These are phyloP conservation scores for Penicillium waksmanii DNA, from an alignment of 495 filamentous ascomycete species.

Conservation along the genomic window DNA sequence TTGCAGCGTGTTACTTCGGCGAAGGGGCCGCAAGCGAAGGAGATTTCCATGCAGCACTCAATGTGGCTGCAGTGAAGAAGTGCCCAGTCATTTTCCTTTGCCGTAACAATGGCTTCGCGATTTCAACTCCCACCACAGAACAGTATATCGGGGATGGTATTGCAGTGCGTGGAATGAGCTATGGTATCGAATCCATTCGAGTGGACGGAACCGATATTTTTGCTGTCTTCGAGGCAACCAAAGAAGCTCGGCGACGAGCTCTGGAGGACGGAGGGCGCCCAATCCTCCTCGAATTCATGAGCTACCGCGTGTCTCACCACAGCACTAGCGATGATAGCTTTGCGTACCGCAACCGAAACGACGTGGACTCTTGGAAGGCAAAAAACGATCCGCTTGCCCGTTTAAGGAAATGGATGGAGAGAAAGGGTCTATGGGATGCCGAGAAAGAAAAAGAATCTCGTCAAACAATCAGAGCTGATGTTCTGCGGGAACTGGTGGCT, in stretches of 20 bases:
- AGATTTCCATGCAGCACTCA: slow-evolving; percentile 92
- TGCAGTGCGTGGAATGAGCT: slow-evolving; percentile 83
- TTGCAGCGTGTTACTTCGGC: slow-evolving; percentile 87
- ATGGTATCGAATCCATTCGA: slow-evolving; percentile 91
- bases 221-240: slow-evolving; percentile 81
- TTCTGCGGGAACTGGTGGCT: slow-evolving; percentile 76
- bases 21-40: slow-evolving; percentile 95
- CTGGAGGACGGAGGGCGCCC: slow-evolving; percentile 73
- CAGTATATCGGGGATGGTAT: slow-evolving; percentile 95
- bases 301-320: slow-evolving; percentile 90
- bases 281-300: slow-evolving; percentile 90
- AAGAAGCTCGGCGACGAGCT: slow-evolving; percentile 71
- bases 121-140: slow-evolving; percentile 86
- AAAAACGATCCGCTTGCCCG: slow-evolving; percentile 66
- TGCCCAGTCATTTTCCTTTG: slow-evolving; percentile 92
- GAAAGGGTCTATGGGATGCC: slow-evolving; percentile 55
- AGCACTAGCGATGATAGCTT: slow-evolving; percentile 93
- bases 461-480: slow-evolving; percentile 48
- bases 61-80: slow-evolving; percentile 86
- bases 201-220: slow-evolving; percentile 96
- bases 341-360: slow-evolving; percentile 76
- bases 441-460: slow-evolving; percentile 57
- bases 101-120: slow-evolving; percentile 93
- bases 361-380: slow-evolving; percentile 95
- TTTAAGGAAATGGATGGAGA: slow-evolving; percentile 75